These are phyloP conservation scores for Artemisia argyi DNA, from an alignment of 129 eudicot species.

Conservation along the genomic window DNA sequence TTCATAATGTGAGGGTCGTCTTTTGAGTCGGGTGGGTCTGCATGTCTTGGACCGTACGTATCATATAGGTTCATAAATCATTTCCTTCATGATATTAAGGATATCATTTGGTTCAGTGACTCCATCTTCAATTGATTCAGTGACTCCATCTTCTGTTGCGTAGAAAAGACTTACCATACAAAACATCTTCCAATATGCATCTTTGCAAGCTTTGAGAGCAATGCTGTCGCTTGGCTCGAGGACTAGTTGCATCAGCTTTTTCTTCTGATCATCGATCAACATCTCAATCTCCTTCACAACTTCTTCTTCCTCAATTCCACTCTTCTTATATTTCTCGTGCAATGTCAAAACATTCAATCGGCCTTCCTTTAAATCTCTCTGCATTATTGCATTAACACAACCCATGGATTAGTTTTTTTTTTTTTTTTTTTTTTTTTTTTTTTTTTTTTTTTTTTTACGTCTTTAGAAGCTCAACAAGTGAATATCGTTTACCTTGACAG, in stretches of 20 bases:
- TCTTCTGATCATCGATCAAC: constrained; percentile 26
- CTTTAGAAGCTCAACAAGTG: neutral
- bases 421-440: neutral
- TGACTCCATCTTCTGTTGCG: constrained; percentile 57
- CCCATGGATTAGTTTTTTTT: too few relatives aligned
- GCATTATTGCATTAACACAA: constrained; percentile 8
- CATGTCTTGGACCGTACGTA: too few relatives aligned
- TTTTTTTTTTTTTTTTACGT: neutral
- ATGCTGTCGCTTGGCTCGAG: constrained; percentile 31
- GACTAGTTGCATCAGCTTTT: constrained; percentile 55
- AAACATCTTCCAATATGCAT: constrained; percentile 67
- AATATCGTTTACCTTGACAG: constrained; percentile 45
- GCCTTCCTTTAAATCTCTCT: constrained; percentile 64
- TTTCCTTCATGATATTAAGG: constrained; percentile 31
- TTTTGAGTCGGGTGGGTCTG: too few relatives aligned
- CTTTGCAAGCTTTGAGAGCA: constrained; percentile 64
- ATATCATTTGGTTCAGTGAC: constrained; percentile 44
- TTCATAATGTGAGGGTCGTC: too few relatives aligned
- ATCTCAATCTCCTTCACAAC: constrained; percentile 39
- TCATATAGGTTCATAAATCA: constrained; percentile 58
- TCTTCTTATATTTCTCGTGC: constrained; percentile 32
- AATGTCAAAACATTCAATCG: constrained; percentile 53
- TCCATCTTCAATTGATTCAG: constrained; percentile 64
- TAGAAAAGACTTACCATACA: constrained; percentile 48
- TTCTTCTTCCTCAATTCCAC: constrained; percentile 38